A percentile compares a stretch with the other conserved stretches of the same genome.
Evolutionary conservation across 2,329 filamentous ascomycete species (phyloP).

Genomic region (Thermomyces lanuginosus): DNA sequence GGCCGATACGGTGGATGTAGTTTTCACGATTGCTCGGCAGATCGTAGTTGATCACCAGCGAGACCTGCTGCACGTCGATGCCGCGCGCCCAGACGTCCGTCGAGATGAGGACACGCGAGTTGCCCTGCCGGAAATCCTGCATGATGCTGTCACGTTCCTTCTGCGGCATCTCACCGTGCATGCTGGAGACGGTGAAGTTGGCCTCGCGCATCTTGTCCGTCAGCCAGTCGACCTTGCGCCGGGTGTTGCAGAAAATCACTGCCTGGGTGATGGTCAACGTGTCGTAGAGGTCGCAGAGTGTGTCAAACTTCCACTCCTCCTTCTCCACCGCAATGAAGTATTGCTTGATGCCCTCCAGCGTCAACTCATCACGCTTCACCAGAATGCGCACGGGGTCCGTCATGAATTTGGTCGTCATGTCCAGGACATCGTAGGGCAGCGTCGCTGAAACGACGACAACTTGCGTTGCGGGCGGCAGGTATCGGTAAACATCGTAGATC

Average conservation of each 20-base stretch:
- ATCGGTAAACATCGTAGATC: conserved; percentile 97
- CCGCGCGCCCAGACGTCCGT: conserved; percentile 97
- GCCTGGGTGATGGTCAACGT: conserved; percentile 97
- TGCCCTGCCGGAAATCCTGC: conserved; percentile 95
- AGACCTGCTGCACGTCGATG: conserved; percentile 98
- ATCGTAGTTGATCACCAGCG: conserved; percentile 97
- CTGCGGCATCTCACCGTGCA: conserved; percentile 99
- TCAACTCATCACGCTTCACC: conserved; percentile 97
- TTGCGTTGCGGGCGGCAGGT: conserved; percentile 88
- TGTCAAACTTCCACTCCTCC: conserved; percentile 99
- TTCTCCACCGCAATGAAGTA: conserved; percentile 99
- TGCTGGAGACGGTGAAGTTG: conserved; percentile 95
- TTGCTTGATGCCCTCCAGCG: conserved; percentile 91
- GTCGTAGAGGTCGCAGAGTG: conserved; percentile 94
- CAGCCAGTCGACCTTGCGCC: conserved; percentile 97
- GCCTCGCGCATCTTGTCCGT: conserved; percentile 98
- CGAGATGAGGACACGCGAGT: conserved; percentile 88
- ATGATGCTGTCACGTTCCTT: conserved; percentile 97
- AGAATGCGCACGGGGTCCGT: conserved; percentile 90
- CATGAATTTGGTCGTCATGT: conserved; percentile 99
- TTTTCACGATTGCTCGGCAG: conserved; percentile 97
- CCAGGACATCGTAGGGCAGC: conserved; percentile 89
- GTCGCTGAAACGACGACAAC: conserved; percentile 97
- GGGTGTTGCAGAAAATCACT: conserved; percentile 98
- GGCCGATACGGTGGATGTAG: conserved; percentile 96